Conservation (phyloP, 768 basidiomycete genomes). For the Hebeloma cylindrosporum region DNA sequence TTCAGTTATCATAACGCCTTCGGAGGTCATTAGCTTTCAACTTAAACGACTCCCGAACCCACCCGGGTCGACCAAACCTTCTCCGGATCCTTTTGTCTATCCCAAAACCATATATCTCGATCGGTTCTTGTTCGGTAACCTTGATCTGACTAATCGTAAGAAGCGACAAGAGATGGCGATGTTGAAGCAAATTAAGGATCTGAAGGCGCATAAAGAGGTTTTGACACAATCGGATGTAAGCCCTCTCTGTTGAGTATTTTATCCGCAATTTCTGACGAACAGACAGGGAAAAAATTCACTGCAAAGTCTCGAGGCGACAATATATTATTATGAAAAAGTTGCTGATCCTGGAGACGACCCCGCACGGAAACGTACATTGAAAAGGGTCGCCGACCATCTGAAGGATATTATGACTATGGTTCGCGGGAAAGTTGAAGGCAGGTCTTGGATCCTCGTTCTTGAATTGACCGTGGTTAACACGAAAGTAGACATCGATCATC, state of each 20-base stretch:
- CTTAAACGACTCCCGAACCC: conserved; percentile 24
- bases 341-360: conserved; percentile 48
- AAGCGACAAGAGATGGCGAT: conserved; percentile 38
- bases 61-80: conserved; percentile 22
- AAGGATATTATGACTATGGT: conserved; percentile 51
- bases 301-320: conserved; percentile 56
- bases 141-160: conserved; percentile 43
- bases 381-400: conserved; percentile 49
- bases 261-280: neutral
- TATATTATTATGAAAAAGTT: conserved; percentile 73
- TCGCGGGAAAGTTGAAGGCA: conserved; percentile 56
- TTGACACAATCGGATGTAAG: conserved; percentile 60
- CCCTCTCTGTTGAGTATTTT: conserved; percentile 6
- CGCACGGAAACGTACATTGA: conserved; percentile 44
- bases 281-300: conserved; percentile 61
- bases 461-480: neutral
- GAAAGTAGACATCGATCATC: conserved; percentile 50
- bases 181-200: conserved; percentile 44
- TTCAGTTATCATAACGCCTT: conserved; percentile 61
- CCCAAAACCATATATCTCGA: conserved; percentile 72
- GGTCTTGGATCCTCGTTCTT: conserved; percentile 8
- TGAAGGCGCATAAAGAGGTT: conserved; percentile 45
- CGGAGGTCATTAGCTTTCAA: conserved; percentile 64
- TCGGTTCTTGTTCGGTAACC: conserved; percentile 63
- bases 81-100: conserved; percentile 50